phyloP scores from a whole-genome alignment of 2,329 filamentous ascomycete species.

The Calonectria pteridis region DNA sequence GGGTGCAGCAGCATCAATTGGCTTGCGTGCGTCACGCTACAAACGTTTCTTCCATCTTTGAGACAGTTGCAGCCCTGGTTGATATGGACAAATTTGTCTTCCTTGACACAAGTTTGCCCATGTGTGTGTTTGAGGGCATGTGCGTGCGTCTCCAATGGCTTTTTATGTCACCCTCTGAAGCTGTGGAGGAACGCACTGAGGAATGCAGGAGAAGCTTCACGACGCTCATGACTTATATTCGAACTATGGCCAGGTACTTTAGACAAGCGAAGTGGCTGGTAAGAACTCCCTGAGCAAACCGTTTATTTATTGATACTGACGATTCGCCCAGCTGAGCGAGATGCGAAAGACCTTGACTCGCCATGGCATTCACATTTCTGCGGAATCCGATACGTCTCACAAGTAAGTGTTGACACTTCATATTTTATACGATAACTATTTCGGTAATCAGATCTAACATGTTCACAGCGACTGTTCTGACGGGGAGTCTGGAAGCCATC shows the following conservation, averaged over 20 bases:
- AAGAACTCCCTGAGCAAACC: background rate
- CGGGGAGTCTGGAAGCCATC: background rate
- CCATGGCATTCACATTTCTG: background rate
- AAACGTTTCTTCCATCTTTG: conserved; percentile 10
- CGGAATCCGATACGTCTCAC: background rate
- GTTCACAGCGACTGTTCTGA: background rate
- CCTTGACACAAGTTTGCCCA: conserved; percentile 14
- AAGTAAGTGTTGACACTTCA: background rate
- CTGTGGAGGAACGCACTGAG: background rate
- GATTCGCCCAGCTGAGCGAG: background rate
- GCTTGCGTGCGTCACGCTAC: conserved; percentile 11
- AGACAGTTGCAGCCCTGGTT: background rate
- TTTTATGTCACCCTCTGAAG: conserved; percentile 1
- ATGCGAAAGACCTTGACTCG: conserved; percentile 9
- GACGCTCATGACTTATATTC: conserved; percentile 3
- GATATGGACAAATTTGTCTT: conserved; percentile 16
- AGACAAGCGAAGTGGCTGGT: conserved; percentile 17
- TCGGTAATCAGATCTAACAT: background rate
- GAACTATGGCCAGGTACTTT: conserved; percentile 15
- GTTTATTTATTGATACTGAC: background rate
- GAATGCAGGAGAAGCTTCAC: conserved; percentile 5
- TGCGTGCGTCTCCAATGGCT: conserved; percentile 14
- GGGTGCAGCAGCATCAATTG: conserved; percentile 9
- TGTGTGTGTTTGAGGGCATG: conserved; percentile 16
- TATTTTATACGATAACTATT: background rate